These are phyloP conservation scores for Xylaria sp. DNA, from an alignment of 2,329 filamentous ascomycete species.

Conservation along the genomic window DNA sequence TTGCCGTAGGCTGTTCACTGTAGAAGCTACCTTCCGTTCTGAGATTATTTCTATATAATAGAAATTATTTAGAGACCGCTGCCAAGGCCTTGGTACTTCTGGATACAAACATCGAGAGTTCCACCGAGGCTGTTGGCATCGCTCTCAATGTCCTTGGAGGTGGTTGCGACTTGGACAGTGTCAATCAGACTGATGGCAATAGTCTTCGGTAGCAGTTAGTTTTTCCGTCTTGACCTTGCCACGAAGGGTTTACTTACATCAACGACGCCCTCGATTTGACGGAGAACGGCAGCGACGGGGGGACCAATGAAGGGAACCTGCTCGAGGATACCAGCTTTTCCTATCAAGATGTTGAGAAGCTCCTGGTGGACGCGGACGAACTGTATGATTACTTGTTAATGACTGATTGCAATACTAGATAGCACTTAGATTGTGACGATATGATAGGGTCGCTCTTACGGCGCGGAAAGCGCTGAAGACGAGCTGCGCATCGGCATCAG, in stretches of 20 bases:
- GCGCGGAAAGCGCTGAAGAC: constrained; percentile 32
- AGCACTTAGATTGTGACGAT: neutral
- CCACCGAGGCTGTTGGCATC: constrained; percentile 32
- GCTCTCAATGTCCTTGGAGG: constrained; percentile 17
- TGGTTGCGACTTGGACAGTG: too few relatives aligned
- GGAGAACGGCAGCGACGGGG: constrained; percentile 32
- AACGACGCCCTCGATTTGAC: constrained; percentile 27
- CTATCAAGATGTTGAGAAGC: constrained; percentile 35
- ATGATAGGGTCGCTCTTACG: constrained; percentile 14
- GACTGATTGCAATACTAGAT: neutral
- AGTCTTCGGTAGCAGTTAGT: constrained; percentile 12
- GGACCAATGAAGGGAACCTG: constrained; percentile 26
- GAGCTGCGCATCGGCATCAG: constrained; percentile 20
- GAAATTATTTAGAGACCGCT: neutral
- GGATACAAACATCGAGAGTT: constrained; percentile 28
- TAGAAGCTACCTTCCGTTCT: neutral
- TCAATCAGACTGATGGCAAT: constrained; percentile 26
- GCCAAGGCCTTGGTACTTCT: constrained; percentile 19
- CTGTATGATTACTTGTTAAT: constrained; percentile 12
- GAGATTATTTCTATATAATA: neutral
- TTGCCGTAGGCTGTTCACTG: too few relatives aligned
- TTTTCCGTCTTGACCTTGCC: too few relatives aligned
- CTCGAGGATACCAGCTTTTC: constrained; percentile 28
- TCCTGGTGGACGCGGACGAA: constrained; percentile 31
- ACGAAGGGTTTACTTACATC: constrained; percentile 34